These are phyloP conservation scores for Rhizopogon roseolus DNA, from an alignment of 768 basidiomycete genomes.

Conservation along the genomic window DNA sequence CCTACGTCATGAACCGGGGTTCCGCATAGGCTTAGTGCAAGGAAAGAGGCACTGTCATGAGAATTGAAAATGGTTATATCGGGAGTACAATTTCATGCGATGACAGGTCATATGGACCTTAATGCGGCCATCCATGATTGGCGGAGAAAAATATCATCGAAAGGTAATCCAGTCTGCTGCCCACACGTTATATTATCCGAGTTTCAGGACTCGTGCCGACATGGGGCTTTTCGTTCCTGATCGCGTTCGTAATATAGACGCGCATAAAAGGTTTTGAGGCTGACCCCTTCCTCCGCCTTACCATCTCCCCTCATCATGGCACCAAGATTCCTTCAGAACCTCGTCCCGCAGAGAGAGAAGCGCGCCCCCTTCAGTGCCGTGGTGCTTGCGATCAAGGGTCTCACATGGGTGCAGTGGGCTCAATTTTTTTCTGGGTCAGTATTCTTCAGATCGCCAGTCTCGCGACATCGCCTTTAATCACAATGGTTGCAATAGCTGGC, in stretches of 20 bases:
- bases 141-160: no score
- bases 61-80: no score
- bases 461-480: background rate
- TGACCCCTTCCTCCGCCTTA: background rate
- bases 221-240: background rate
- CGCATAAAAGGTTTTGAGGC: background rate
- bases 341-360: slow-evolving; percentile 45
- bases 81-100: no score
- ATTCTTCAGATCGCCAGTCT: background rate
- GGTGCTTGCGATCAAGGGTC: slow-evolving; percentile 34
- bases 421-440: slow-evolving; percentile 55
- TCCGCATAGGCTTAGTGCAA: no score
- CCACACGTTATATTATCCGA: no score
- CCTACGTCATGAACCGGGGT: no score
- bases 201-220: no score
- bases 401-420: slow-evolving; percentile 53
- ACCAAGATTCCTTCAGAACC: slow-evolving; percentile 45
- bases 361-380: slow-evolving; percentile 33
- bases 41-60: no score
- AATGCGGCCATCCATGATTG: no score
- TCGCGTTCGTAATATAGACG: background rate
- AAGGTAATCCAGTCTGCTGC: no score
- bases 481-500: slow-evolving; percentile 43
- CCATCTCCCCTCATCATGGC: slow-evolving; percentile 29
- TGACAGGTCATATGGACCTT: no score